phyloP scores from a whole-genome alignment of 83 land plant genomes.

The Picea engelmannii region DNA sequence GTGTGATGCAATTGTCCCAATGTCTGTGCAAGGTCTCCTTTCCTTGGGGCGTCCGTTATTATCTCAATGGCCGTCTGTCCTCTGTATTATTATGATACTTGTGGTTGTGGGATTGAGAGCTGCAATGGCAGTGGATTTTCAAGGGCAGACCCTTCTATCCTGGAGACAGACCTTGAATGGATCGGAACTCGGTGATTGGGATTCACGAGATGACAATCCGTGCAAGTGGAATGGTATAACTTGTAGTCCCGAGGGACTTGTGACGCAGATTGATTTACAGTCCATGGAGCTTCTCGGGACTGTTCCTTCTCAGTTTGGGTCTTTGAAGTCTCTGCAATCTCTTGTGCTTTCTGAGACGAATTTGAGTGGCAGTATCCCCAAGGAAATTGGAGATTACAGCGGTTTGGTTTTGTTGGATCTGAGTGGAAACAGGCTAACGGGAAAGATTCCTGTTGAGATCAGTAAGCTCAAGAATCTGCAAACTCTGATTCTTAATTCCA shows the following conservation, averaged over 20 bases:
- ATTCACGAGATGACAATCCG: too few relatives aligned
- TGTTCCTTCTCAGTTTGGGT: conserved; percentile 38
- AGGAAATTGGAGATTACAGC: conserved; percentile 36
- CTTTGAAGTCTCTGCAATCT: conserved; percentile 30
- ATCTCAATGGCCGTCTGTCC: too few relatives aligned
- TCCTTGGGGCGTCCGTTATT: too few relatives aligned
- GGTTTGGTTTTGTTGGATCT: conserved; percentile 57
- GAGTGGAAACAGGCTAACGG: conserved; percentile 59
- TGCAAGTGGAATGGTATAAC: conserved; percentile 60
- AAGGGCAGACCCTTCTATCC: too few relatives aligned
- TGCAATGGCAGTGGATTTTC: too few relatives aligned
- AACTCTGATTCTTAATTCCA: conserved; percentile 44
- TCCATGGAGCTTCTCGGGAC: conserved; percentile 44
- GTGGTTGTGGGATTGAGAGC: too few relatives aligned
- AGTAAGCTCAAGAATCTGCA: conserved; percentile 47
- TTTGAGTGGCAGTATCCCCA: conserved; percentile 72
- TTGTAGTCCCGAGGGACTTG: conserved; percentile 35
- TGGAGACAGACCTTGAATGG: too few relatives aligned
- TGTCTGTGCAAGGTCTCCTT: too few relatives aligned
- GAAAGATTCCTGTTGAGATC: conserved; percentile 63
- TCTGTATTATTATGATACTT: too few relatives aligned
- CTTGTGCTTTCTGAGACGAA: conserved; percentile 53
- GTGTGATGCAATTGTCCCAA: too few relatives aligned
- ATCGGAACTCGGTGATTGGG: too few relatives aligned
- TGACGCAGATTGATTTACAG: conserved; percentile 37